These are phyloP conservation scores for Phytopythium oedochilum DNA, from an alignment of 352 stramenopile genomes.

Conservation along the genomic window DNA sequence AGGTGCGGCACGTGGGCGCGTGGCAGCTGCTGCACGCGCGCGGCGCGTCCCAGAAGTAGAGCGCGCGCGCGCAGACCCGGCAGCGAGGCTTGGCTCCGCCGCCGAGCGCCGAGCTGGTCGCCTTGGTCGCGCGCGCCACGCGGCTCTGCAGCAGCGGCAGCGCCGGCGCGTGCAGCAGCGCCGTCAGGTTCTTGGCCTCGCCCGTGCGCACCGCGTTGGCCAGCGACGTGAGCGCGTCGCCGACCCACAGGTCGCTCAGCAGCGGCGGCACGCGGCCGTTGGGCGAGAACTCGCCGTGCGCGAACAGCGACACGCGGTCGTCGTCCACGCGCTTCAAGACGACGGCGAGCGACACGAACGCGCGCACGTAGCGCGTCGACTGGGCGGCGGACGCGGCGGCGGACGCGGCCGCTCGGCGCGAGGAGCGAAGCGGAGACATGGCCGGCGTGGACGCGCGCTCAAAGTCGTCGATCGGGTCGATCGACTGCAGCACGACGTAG, in stretches of 20 bases:
- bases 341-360: slow-evolving; percentile 55
- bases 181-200: slow-evolving; percentile 71
- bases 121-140: slow-evolving; percentile 3
- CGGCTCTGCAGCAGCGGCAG: slow-evolving; percentile 1
- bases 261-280: slow-evolving; percentile 45
- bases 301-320: slow-evolving; percentile 61
- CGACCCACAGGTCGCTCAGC: slow-evolving; percentile 53
- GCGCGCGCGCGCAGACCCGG: slow-evolving; percentile 40
- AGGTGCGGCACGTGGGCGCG: slow-evolving; percentile 56
- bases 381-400: slow-evolving; percentile 2
- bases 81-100: slow-evolving; percentile 33
- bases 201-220: slow-evolving; percentile 58
- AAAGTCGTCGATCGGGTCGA: slow-evolving; percentile 38
- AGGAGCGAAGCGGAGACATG: neutral
- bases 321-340: slow-evolving; percentile 57
- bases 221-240: slow-evolving; percentile 51
- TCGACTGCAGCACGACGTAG: slow-evolving; percentile 65
- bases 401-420: neutral
- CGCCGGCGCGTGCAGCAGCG: slow-evolving; percentile 34
- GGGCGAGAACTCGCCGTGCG: slow-evolving; percentile 60
- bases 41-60: slow-evolving; percentile 66
- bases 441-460: slow-evolving; percentile 5
- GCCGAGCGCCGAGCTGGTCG: slow-evolving; percentile 3
- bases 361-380: slow-evolving; percentile 39
- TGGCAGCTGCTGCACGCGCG: slow-evolving; percentile 62